Percentiles rank a stretch among this genome's conserved stretches.
phyloP scores from a whole-genome alignment of 78 protist genomes.

The Diacronema lutheri region DNA sequence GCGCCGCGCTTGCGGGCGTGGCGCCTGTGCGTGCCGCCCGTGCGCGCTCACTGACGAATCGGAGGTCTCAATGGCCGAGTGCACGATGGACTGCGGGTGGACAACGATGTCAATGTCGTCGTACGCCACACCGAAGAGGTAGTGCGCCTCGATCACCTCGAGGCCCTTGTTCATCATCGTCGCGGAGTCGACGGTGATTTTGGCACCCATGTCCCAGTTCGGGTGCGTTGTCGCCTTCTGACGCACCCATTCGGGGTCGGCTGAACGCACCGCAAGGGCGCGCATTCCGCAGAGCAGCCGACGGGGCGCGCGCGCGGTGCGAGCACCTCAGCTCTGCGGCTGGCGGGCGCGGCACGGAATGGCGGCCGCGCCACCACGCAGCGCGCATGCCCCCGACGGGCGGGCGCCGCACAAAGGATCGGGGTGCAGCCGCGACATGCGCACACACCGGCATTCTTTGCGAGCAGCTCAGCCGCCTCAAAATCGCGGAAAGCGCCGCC shows the following conservation, averaged over 20 bases:
- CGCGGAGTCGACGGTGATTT: conserved; percentile 48
- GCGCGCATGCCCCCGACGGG: no score
- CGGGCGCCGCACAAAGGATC: no score
- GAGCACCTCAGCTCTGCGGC: no score
- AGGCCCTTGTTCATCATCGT: conserved; percentile 53
- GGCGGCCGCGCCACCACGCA: no score
- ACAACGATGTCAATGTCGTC: conserved; percentile 41
- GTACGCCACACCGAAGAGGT: conserved; percentile 43
- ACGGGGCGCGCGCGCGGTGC: no score
- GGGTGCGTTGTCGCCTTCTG: conserved; percentile 20
- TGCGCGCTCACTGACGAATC: conserved; percentile 9
- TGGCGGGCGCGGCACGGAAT: no score
- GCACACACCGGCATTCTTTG: no score
- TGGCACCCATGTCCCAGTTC: conserved; percentile 57
- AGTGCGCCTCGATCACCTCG: conserved; percentile 52
- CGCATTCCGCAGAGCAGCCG: no score
- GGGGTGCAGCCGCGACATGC: no score
- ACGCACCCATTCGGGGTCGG: conserved; percentile 28
- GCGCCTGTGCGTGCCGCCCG: no score
- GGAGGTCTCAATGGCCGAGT: conserved; percentile 38
- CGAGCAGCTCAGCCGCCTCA: not conserved
- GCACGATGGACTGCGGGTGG: conserved; percentile 49
- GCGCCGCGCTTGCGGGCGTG: no score
- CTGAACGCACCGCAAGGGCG: no score
- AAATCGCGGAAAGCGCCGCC: conserved; percentile 48